A percentile compares a stretch with the other conserved stretches of the same genome.
These are phyloP conservation scores for Extremus antarcticus DNA, from an alignment of 495 filamentous ascomycete genomes.

Conservation along the genomic window DNA sequence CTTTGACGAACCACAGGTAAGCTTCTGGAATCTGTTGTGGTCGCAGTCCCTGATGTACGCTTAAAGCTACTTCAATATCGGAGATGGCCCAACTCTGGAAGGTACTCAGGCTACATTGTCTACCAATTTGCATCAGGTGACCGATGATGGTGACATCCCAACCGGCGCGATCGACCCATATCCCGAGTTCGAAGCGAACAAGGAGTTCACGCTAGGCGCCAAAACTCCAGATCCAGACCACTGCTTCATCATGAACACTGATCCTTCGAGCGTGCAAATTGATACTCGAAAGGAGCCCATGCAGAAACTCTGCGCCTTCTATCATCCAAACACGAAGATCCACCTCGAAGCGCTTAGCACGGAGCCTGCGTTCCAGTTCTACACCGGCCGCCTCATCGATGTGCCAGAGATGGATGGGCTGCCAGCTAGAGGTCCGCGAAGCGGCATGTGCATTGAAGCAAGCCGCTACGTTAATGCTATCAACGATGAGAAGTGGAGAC, in stretches of 20 bases:
- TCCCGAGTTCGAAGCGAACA: conserved; percentile 49
- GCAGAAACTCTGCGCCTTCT: conserved; percentile 51
- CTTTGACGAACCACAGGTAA: conserved; percentile 91
- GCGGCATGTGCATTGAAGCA: conserved; percentile 84
- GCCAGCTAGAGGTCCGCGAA: conserved; percentile 50
- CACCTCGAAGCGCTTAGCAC: conserved; percentile 79
- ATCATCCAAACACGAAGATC: conserved; percentile 57
- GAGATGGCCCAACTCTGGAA: conserved; percentile 52
- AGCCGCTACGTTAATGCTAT: conserved; percentile 80
- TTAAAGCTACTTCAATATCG: conserved; percentile 88
- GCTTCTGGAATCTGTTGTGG: too few relatives aligned
- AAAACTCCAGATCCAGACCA: conserved; percentile 70
- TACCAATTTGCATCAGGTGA: conserved; percentile 62
- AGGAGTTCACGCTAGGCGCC: conserved; percentile 56
- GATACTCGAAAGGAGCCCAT: conserved; percentile 65
- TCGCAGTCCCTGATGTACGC: not conserved
- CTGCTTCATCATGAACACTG: conserved; percentile 68
- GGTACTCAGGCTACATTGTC: conserved; percentile 63
- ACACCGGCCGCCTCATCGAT: conserved; percentile 75
- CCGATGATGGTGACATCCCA: conserved; percentile 48
- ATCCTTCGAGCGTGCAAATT: conserved; percentile 51
- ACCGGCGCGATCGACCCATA: conserved; percentile 38
- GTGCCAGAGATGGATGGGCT: conserved; percentile 58
- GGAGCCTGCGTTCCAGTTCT: conserved; percentile 94
- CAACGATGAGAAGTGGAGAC: conserved; percentile 68